phyloP scores from a whole-genome alignment of 495 filamentous ascomycete genomes.

The Neurospora sp. region DNA sequence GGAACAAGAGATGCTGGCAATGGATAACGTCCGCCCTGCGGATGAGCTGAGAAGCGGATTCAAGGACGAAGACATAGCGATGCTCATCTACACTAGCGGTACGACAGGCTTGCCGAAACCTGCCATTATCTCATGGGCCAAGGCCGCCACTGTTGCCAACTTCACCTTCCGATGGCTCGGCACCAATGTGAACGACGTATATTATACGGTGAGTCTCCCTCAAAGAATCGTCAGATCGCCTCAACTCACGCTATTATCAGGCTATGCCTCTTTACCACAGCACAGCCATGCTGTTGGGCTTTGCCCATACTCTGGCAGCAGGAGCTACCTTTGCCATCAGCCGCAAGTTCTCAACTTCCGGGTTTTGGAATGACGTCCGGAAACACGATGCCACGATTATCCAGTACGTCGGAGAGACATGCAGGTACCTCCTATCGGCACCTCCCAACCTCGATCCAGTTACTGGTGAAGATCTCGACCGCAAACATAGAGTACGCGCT shows the following conservation, averaged over 20 bases:
- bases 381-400: slow-evolving; percentile 66
- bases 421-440: slow-evolving; percentile 75
- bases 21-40: slow-evolving; percentile 49
- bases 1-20: slow-evolving; percentile 49
- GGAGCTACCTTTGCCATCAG: slow-evolving; percentile 63
- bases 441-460: slow-evolving; percentile 51
- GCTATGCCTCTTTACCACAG: slow-evolving; percentile 95
- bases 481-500: slow-evolving; percentile 62
- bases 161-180: slow-evolving; percentile 50
- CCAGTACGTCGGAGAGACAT: slow-evolving; percentile 94
- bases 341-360: slow-evolving; percentile 70
- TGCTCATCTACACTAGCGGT: slow-evolving; percentile 77
- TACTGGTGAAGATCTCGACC: slow-evolving; percentile 66
- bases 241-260: slow-evolving; percentile 25
- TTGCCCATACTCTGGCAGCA: slow-evolving; percentile 45
- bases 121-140: slow-evolving; percentile 74
- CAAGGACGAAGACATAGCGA: slow-evolving; percentile 48
- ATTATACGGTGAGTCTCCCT: slow-evolving; percentile 61
- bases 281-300: slow-evolving; percentile 64
- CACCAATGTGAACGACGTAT: slow-evolving; percentile 51
- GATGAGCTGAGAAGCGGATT: slow-evolving; percentile 48
- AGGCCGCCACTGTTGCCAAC: slow-evolving; percentile 40
- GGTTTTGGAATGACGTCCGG: slow-evolving; percentile 74
- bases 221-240: not conserved
- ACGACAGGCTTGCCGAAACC: slow-evolving; percentile 90